Evolutionary conservation across 2,329 filamentous ascomycete species (phyloP).

Genomic region (Penicillium sp.): DNA sequence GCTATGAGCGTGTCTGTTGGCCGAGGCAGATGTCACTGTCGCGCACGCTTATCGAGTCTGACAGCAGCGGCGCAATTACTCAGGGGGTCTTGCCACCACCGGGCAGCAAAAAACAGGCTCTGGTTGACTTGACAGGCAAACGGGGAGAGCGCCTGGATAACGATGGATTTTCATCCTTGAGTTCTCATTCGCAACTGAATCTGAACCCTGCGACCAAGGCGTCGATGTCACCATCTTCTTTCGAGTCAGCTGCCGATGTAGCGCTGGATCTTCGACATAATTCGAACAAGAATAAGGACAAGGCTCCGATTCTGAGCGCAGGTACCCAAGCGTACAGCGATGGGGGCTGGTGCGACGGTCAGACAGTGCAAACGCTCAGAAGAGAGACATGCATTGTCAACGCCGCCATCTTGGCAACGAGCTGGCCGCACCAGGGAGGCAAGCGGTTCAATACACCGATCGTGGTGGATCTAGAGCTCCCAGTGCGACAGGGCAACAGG

Average conservation of each 20-base stretch:
- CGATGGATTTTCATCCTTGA: constrained; percentile 17
- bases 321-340: constrained; percentile 1
- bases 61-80: constrained; percentile 13
- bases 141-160: constrained; percentile 36
- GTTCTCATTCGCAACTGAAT: not conserved
- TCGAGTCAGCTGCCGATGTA: constrained; percentile 4
- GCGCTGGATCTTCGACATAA: not conserved
- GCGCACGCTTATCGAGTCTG: not conserved
- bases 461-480: constrained; percentile 77
- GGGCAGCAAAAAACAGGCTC: constrained; percentile 54
- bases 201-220: constrained; percentile 1
- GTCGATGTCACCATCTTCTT: constrained; percentile 5
- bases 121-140: constrained; percentile 53
- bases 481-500: constrained; percentile 51
- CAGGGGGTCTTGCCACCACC: constrained; percentile 39
- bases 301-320: constrained; percentile 8
- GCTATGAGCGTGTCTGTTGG: constrained; percentile 55
- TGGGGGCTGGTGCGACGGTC: not conserved
- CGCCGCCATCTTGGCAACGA: constrained; percentile 69
- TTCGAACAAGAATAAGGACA: constrained; percentile 1
- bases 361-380: constrained; percentile 38
- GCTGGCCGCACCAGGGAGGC: constrained; percentile 60
- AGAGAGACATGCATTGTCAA: constrained; percentile 77
- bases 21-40: not conserved
- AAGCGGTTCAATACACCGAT: constrained; percentile 75